phyloP scores from a whole-genome alignment of 257 asterid species.

The Orobanche coerulescens region DNA sequence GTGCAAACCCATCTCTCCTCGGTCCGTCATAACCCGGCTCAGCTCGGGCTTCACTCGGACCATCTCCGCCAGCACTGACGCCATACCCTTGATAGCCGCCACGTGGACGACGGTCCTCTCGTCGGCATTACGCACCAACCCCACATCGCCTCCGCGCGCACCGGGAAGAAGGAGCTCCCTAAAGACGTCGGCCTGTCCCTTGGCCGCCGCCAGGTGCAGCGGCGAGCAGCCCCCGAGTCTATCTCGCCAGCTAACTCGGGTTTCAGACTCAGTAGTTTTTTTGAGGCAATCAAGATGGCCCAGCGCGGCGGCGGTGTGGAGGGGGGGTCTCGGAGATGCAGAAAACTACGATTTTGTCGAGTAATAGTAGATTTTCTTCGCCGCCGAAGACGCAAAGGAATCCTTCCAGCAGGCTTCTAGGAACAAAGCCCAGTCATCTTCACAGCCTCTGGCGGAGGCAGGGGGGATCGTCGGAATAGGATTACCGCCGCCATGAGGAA shows the following conservation, averaged over 20 bases:
- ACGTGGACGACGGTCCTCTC: slow-evolving; percentile 38
- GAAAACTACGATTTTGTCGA: slow-evolving; percentile 29
- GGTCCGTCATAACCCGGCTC: slow-evolving; percentile 27
- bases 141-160: slow-evolving; percentile 23
- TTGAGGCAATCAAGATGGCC: slow-evolving; percentile 28
- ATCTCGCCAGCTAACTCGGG: too few relatives aligned
- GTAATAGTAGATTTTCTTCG: slow-evolving; percentile 30
- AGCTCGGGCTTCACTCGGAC: slow-evolving; percentile 28
- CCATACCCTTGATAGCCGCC: too few relatives aligned
- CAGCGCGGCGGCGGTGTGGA: slow-evolving; percentile 32
- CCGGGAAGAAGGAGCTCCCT: slow-evolving; percentile 23
- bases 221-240: slow-evolving; percentile 35
- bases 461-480: too few relatives aligned
- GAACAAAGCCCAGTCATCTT: too few relatives aligned
- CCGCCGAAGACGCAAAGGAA: too few relatives aligned
- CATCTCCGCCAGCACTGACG: too few relatives aligned
- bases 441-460: too few relatives aligned
- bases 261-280: slow-evolving; percentile 19
- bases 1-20: slow-evolving; percentile 31
- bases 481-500: too few relatives aligned
- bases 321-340: slow-evolving; percentile 31
- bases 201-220: slow-evolving; percentile 39
- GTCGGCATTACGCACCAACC: slow-evolving; percentile 23
- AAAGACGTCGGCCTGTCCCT: slow-evolving; percentile 31
- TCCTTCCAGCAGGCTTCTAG: too few relatives aligned